phyloP scores from a whole-genome alignment of 1,284 basidiomycete genomes.

The Trichosporon inkin region DNA sequence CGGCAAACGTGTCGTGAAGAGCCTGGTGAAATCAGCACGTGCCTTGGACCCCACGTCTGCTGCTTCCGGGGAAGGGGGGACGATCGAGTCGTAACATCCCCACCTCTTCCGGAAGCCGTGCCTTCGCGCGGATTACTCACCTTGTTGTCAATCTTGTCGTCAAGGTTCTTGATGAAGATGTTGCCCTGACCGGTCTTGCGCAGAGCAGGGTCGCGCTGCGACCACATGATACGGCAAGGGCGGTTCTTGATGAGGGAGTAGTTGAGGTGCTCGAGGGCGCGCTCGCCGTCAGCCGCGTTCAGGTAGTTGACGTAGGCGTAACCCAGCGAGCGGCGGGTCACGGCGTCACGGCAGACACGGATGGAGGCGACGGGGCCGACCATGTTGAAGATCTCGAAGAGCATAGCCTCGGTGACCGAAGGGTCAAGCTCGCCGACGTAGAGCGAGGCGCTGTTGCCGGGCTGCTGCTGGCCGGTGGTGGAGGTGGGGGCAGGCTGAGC shows the following conservation, averaged over 20 bases:
- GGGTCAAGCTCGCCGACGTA: constrained; percentile 99
- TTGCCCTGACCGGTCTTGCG: constrained; percentile 99
- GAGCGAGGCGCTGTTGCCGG: constrained; percentile 82
- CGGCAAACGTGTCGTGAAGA: constrained; percentile 98
- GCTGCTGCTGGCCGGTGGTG: constrained; percentile 57
- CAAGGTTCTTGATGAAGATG: constrained; percentile 99
- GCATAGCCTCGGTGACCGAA: constrained; percentile 97
- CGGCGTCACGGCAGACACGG: constrained; percentile 99
- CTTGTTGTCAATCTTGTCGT: constrained; percentile 99
- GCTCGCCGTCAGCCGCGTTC: constrained; percentile 95
- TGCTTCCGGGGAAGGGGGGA: not conserved
- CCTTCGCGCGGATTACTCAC: constrained; percentile 44
- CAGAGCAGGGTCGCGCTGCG: constrained; percentile 97
- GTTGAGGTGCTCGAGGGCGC: constrained; percentile 98
- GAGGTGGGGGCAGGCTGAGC: constrained; percentile 55
- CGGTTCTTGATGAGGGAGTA: constrained; percentile 98
- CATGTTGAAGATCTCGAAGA: constrained; percentile 99
- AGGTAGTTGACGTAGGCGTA: constrained; percentile 99
- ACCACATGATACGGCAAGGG: constrained; percentile 99
- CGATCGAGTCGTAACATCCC: not conserved
- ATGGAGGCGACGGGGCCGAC: constrained; percentile 99
- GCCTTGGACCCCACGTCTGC: not conserved
- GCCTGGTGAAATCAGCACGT: constrained; percentile 56
- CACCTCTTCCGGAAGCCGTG: too few relatives aligned
- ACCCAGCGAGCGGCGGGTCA: constrained; percentile 97